These are phyloP conservation scores for Castanopsis chinensis DNA, from an alignment of 306 rosid genomes.

Conservation along the genomic window DNA sequence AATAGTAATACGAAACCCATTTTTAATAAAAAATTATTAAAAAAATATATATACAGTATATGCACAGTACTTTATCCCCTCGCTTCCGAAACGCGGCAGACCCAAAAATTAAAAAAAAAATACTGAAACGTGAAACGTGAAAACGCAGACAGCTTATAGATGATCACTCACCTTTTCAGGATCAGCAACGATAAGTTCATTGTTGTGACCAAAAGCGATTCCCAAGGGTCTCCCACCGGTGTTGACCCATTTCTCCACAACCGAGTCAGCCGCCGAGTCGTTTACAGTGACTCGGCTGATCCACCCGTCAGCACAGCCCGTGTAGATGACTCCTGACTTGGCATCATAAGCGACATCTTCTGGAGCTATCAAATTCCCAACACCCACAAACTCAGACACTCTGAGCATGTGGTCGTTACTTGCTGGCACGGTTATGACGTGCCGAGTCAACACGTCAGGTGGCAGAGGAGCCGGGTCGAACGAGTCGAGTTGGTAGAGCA, in stretches of 20 bases:
- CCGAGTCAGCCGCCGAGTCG: constrained; percentile 39
- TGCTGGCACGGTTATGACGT: constrained; percentile 4
- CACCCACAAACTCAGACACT: constrained; percentile 39
- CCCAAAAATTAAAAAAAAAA: too few species aligned
- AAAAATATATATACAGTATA: too few species aligned
- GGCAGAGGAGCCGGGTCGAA: constrained; percentile 46
- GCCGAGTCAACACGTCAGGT: constrained; percentile 17
- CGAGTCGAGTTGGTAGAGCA: constrained; percentile 41
- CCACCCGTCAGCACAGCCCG: constrained; percentile 77
- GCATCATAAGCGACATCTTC: constrained; percentile 57
- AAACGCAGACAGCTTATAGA: too few species aligned
- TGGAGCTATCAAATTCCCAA: constrained; percentile 35
- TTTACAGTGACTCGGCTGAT: constrained; percentile 53
- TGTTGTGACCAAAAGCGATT: constrained; percentile 26
- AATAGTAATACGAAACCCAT: too few species aligned
- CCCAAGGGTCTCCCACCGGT: constrained; percentile 83
- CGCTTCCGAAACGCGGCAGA: too few species aligned
- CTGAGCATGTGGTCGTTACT: constrained; percentile 27
- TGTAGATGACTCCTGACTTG: constrained; percentile 43
- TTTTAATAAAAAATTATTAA: too few species aligned
- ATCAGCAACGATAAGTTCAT: constrained; percentile 52
- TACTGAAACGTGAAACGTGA: too few species aligned
- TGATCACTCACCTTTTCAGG: constrained; percentile 26
- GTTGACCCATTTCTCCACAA: constrained; percentile 56
- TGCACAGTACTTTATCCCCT: too few species aligned